Evolutionary conservation across 306 rosid species (phyloP).

Genomic region (Pyrus bretschneideri): DNA sequence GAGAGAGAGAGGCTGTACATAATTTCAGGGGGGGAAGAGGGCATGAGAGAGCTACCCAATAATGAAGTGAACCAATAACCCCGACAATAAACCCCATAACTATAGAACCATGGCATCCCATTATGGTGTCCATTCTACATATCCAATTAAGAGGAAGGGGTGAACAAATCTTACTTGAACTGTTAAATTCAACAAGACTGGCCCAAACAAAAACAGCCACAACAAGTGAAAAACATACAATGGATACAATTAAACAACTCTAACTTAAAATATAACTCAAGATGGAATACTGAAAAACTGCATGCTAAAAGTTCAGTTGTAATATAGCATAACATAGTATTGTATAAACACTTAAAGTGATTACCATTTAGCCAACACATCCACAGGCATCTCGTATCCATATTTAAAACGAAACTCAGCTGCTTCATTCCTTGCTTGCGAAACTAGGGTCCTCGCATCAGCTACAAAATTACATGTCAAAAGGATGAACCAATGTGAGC

Average conservation of each 20-base stretch:
- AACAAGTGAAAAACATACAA: neutral
- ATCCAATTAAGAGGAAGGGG: neutral
- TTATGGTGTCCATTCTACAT: neutral
- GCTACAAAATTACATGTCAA: conserved; percentile 44
- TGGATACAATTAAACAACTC: neutral
- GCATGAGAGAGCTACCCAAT: neutral
- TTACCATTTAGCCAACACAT: conserved; percentile 83
- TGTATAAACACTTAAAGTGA: neutral
- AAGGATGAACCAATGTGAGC: conserved; percentile 14
- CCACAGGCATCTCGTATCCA: conserved; percentile 96
- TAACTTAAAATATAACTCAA: neutral
- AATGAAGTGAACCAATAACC: neutral
- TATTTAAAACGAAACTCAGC: conserved; percentile 91
- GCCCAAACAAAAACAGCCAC: neutral
- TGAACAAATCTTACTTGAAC: neutral
- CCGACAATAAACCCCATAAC: no score
- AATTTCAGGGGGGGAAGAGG: no score
- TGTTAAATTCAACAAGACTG: neutral
- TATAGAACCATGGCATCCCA: neutral
- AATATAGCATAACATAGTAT: neutral
- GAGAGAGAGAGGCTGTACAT: no score
- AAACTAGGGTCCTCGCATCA: conserved; percentile 94
- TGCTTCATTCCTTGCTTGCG: conserved; percentile 97
- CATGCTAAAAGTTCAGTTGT: neutral
- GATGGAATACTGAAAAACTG: neutral